A percentile compares a stretch with the other conserved stretches of the same genome.
phyloP scores from a whole-genome alignment of 1,284 basidiomycete genomes.

The Leccinum fallax region DNA sequence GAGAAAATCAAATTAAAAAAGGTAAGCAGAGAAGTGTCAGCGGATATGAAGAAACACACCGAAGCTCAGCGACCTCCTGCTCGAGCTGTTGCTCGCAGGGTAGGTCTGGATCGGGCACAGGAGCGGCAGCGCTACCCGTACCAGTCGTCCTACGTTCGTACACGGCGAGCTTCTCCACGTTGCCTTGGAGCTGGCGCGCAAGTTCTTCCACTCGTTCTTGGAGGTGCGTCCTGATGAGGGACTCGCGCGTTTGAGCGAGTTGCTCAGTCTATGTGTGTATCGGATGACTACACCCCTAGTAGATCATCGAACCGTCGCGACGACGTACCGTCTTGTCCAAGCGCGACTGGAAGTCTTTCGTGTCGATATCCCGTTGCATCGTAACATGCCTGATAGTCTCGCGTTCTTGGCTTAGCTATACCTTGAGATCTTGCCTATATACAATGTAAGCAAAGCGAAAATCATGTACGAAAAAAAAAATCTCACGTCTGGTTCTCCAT shows the following conservation, averaged over 20 bases:
- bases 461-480: background rate
- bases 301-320: background rate
- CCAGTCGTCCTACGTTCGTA: constrained; percentile 71
- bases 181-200: constrained; percentile 69
- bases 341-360: constrained; percentile 73
- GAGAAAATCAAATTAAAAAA: background rate
- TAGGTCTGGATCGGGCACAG: constrained; percentile 46
- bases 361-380: constrained; percentile 81
- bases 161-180: constrained; percentile 82
- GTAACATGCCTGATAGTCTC: constrained; percentile 73
- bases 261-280: constrained; percentile 54
- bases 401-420: constrained; percentile 76
- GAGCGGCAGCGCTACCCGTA: constrained; percentile 29
- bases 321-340: constrained; percentile 71
- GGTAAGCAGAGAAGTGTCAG: constrained; percentile 9
- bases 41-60: constrained; percentile 47
- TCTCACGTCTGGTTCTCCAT: constrained; percentile 77
- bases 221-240: constrained; percentile 75
- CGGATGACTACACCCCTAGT: constrained; percentile 12
- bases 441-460: constrained; percentile 2
- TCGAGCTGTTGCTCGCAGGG: constrained; percentile 80
- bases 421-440: constrained; percentile 71
- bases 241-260: constrained; percentile 70
- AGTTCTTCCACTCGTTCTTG: constrained; percentile 78
- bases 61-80: constrained; percentile 81